Base-by-base conservation (phyloP, 495 filamentous ascomycete genomes). In the Aspergillus carlsbadensis region DNA sequence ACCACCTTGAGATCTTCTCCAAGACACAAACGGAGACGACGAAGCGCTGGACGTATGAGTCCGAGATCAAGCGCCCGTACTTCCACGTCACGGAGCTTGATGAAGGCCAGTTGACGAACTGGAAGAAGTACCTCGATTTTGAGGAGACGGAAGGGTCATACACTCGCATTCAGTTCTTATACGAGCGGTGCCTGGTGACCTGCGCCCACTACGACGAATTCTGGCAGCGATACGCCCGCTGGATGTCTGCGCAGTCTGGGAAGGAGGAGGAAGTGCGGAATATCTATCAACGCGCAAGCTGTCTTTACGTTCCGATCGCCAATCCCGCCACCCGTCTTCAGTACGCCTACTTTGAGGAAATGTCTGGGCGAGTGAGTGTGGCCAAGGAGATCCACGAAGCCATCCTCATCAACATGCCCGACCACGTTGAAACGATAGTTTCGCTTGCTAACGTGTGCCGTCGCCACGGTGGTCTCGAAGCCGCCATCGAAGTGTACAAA, bases 201-300 rank as follows among this genome's bases (percentile, higher is more conserved):
- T 92, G 89, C 61, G 94, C 94, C 36, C 86, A 94, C 64, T 96
- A 98, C 59, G 92, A 97, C 44, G 92, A 98, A 64, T 96, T 99
- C 71, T 99, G 94, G 94, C 81, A 95, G 54, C 86, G 94, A 1
- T 99, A 96, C 73, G 91, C 89, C n/a, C 81, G 95, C 14, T 99
- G 94, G 94, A 97, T 99, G 92, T 79, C 79, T 60, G 86, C 84
- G 3, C 90, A 96, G 64, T 63, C 81, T 0, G 83, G 78, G 44
- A 96, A 96, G 67, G 85, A 91, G 53, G 91, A 96, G 64, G 95
- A 99, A 65, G 89, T 94, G 2, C 87, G 95, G 21, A 91, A 88
- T 67, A 91, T 99, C 61, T 98, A 96, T 61, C 88, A 94, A 69
- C 86, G 92, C 51, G 95, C 92, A 10, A 84, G 85, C 58, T 89